Base-by-base conservation (phyloP, 1,139 yeast species). In the Debaryomyces fabryi region DNA sequence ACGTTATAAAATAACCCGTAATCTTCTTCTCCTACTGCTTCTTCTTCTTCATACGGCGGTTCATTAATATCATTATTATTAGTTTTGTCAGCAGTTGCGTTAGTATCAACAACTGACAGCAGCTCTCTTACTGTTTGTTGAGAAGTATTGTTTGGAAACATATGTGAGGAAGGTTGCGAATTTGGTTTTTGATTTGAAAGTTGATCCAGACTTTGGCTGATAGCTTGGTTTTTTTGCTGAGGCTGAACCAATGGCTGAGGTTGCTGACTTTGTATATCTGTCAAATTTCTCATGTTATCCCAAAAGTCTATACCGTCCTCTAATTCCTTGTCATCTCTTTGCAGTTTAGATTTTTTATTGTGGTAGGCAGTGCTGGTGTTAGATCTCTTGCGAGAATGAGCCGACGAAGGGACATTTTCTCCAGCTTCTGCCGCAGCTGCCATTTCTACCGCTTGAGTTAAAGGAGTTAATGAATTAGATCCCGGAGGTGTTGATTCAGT, bases 281-380 rank as follows among this genome's bases (percentile, higher is more conserved):
- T 65, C 29, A 84, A 62, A 27, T 83, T 75, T 49, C 86, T 72
- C 79, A 86, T 76, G 1, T 83, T 80, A 55, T 85, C 90, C 88
- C 89, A 85, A 58, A 85, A 85, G 60, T 84, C 90, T 32, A 80
- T 57, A 15, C 82, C 89, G 49, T 69, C 74, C 48, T 72, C 65
- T 32, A 62, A 61, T 29, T 56, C 70, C 34, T 53, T 59, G 40
- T 59, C 54, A n/a, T 60, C 40, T 49, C 46, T 40, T 40, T 54
- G 27, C 49, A 52, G 36, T 50, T 53, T 48, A 57, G 63, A 29
- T 27, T 43, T 34, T 49, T 38, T 9, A 48, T 55, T 32, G 40
- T 16, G 43, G n/a, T 30, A 29, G 20, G 30, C 12, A 20, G 10
- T 13, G 10, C 10, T 30, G 20, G 15, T 29, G 13, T 10, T 20